Evolutionary conservation across 2,329 filamentous ascomycete species (phyloP), one percentile per base, ranked within the genome.

Genomic region (Stachybotrys echinatus): DNA sequence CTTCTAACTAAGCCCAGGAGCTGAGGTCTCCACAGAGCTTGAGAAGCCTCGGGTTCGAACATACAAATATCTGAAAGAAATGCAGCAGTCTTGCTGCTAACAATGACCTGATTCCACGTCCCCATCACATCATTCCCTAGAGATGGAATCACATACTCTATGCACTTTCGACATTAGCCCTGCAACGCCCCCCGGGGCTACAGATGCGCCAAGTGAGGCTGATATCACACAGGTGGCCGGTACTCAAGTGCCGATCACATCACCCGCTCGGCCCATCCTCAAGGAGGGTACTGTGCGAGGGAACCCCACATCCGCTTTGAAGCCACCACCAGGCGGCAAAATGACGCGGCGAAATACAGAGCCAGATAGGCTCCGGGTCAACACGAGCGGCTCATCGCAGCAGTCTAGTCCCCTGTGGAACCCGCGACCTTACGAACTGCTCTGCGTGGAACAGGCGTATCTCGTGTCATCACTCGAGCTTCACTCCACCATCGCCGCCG

Each of bases 361-460:
- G 6, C 42, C 42, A n/a, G 14, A 45, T 5, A 7, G 22, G 22
- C 8, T 12, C 18, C 42, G 22, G 2, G 20, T 47, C 23, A 42
- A 54, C 17, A 27, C 48, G 18, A 52, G 44, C 2, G 51, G 53
- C 4, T 42, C 51, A 5, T 42, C 49, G 20, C 6, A 14, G 46
- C 53, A 51, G 18, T 46, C 48, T 12, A 57, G 51, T 22, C 49
- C 54, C 17, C 55, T 66, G 50, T 61, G 73, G 42, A 61, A 66
- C 3, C 70, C 68, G 2, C 67, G 73, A 2, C 59, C 71, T 0
- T 67, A 74, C 45, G 65, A 71, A 18, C 68, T 71, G 5, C 64
- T 80, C 4, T 67, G 72, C 48, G 60, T 62, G 4, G 78, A 84
- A 55, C 66, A 69, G 12, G 61, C 69, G 6, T 79, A 80, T 51